These are phyloP conservation scores for Penicillium paxilli DNA, from an alignment of 495 filamentous ascomycete genomes.

Conservation along the genomic window DNA sequence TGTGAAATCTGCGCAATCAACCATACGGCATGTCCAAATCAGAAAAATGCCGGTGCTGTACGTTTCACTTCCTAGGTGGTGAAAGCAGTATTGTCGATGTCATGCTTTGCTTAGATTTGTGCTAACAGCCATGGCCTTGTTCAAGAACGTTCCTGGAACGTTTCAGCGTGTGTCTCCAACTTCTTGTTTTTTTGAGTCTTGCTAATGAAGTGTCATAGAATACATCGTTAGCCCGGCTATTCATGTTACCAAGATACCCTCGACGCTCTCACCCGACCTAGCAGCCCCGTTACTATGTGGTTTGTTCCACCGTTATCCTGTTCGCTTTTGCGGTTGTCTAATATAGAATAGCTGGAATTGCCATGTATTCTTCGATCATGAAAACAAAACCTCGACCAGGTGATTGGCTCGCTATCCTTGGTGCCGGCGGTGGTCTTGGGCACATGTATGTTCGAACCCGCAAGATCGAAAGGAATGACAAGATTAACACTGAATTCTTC, in stretches of 20 bases:
- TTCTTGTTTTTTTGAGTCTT: neutral
- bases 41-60: slow-evolving; percentile 47
- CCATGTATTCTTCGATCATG: slow-evolving; percentile 50
- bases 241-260: slow-evolving; percentile 40
- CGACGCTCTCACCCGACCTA: slow-evolving; percentile 29
- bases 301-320: slow-evolving; percentile 10
- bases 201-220: slow-evolving; percentile 18
- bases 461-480: neutral
- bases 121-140: neutral
- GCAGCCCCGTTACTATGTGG: slow-evolving; percentile 45
- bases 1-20: slow-evolving; percentile 50
- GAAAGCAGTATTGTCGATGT: neutral
- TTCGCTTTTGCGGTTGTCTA: neutral
- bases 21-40: slow-evolving; percentile 43
- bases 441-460: slow-evolving; percentile 33
- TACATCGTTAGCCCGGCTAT: slow-evolving; percentile 43
- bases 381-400: slow-evolving; percentile 41
- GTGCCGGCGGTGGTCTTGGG: slow-evolving; percentile 45
- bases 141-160: slow-evolving; percentile 45
- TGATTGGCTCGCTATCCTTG: slow-evolving; percentile 42
- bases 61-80: slow-evolving; percentile 14
- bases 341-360: slow-evolving; percentile 35
- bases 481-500: neutral
- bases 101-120: too few species aligned
- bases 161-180: slow-evolving; percentile 35